Conservation (phyloP, 1,284 basidiomycete genomes). For the Anthracocystis setariae region DNA sequence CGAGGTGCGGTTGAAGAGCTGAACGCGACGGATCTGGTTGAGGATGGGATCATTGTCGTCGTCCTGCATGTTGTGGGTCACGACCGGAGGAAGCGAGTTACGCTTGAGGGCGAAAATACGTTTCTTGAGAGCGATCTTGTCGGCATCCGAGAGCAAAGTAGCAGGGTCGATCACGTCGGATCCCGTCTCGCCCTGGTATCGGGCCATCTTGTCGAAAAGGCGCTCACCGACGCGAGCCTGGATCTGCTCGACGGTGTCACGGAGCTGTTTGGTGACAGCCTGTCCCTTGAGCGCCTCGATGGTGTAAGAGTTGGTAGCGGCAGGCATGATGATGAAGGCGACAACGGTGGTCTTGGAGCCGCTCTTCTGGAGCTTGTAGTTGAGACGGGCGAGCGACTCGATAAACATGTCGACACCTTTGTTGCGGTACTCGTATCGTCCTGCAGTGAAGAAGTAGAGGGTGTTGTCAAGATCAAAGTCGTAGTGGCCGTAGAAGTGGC, state of each 20-base stretch:
- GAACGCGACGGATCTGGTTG: conserved; percentile 90
- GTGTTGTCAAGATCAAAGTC: conserved; percentile 96
- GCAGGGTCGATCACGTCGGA: conserved; percentile 58
- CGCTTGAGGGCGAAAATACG: conserved; percentile 95
- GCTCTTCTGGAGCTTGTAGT: conserved; percentile 84
- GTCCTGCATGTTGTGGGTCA: conserved; percentile 98
- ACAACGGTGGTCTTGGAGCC: conserved; percentile 86
- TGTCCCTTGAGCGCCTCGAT: conserved; percentile 98
- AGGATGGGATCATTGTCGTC: conserved; percentile 90
- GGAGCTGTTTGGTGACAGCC: conserved; percentile 94
- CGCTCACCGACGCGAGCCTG: conserved; percentile 89
- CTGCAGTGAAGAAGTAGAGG: conserved; percentile 98
- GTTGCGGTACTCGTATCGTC: conserved; percentile 97
- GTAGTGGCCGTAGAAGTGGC: conserved; percentile 97
- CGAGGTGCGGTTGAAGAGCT: conserved; percentile 83
- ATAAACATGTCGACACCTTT: conserved; percentile 99
- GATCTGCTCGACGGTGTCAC: conserved; percentile 90
- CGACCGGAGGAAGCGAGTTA: conserved; percentile 88
- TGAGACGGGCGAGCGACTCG: conserved; percentile 82
- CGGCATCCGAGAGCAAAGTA: conserved; percentile 84
- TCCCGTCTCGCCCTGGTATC: conserved; percentile 77
- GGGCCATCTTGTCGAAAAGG: conserved; percentile 90
- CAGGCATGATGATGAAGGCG: conserved; percentile 99
- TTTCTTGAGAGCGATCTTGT: conserved; percentile 93
- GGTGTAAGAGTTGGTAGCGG: conserved; percentile 93